Evolutionary conservation across 1,284 basidiomycete species (phyloP), one percentile per base, ranked within the genome.

Genomic region (Omphalotus olearius): DNA sequence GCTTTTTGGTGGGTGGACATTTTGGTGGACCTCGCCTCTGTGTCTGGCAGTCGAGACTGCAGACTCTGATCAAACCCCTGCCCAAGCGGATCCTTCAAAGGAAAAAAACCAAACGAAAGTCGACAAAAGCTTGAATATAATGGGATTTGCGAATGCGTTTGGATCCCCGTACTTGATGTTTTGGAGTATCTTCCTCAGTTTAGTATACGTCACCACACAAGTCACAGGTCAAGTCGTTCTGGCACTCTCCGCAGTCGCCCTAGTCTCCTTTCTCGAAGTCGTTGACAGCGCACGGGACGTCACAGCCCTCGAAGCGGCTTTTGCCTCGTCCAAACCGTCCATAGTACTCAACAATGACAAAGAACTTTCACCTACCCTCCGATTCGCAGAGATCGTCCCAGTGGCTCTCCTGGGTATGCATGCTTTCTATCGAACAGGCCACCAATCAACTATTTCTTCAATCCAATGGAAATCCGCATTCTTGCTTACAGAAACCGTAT

Each of bases 381-480:
- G 66, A 6, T 91, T 95, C 66, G 69, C 76, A 1, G 89, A 93
- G 56, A 68, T 88, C 26, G 73, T 83, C 1, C 84, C 86, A 0
- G 64, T 96, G 16, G 85, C 87, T 1, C 75, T 96, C 5, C 75
- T 94, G n/a, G 85, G 82, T 0, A 65, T 88, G 43, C 75, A 91
- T 50, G 68, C 80, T 6, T 98, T 96, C 78, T 93, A 91, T 66
- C 73, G 80, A 0, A 97, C 95, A 0, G 96, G 96, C 1, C 96
- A 99, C 64, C 94, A 98, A 68, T 80, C 93, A 0, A 88, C 88
- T 0, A 77, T 99, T 39, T 79, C 92, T 0, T 87, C 91, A 6
- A 85, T 99, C 51, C 95, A 99, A 63, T 99, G 97, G 97, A 96
- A 98, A 65, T 70, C 87, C 0, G 95, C 91, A 0, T 99, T 98